Conservation (phyloP, 2,329 filamentous ascomycete species). For the Aureobasidium sp. region DNA sequence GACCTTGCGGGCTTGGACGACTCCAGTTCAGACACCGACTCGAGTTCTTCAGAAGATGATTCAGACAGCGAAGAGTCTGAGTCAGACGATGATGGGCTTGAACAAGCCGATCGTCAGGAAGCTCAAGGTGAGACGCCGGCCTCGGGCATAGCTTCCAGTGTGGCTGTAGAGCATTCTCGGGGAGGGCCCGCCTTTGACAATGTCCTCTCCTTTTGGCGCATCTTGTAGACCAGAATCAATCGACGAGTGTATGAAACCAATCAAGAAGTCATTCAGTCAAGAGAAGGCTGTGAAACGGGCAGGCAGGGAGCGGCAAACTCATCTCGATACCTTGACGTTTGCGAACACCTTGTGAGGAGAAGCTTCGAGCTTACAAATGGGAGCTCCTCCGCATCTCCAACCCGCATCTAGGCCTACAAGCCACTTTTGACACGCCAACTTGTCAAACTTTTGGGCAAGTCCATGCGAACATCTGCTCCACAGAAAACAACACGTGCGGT, state of each 20-base stretch:
- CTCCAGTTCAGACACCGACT: neutral
- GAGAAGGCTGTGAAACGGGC: no score
- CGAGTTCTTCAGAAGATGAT: neutral
- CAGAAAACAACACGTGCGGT: neutral
- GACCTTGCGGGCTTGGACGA: neutral
- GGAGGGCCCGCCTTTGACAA: constrained; percentile 9
- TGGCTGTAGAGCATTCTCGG: neutral
- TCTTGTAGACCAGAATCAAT: neutral
- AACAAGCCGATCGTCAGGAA: neutral
- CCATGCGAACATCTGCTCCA: neutral
- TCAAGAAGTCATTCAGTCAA: neutral
- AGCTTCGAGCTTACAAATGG: constrained; percentile 8
- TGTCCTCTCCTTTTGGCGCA: neutral
- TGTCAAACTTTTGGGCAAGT: neutral
- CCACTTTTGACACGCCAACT: neutral
- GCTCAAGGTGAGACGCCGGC: neutral
- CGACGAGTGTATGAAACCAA: neutral
- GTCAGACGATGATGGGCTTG: neutral
- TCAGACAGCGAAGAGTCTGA: neutral
- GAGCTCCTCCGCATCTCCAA: neutral
- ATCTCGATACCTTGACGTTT: constrained; percentile 7
- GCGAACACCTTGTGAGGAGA: neutral
- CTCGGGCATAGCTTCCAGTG: neutral
- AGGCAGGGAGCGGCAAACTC: neutral
- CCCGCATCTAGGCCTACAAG: neutral